Evolutionary conservation across 2,329 filamentous ascomycete species (phyloP), one percentile per base, ranked within the genome.

Genomic region (Colletotrichum spaethianum): DNA sequence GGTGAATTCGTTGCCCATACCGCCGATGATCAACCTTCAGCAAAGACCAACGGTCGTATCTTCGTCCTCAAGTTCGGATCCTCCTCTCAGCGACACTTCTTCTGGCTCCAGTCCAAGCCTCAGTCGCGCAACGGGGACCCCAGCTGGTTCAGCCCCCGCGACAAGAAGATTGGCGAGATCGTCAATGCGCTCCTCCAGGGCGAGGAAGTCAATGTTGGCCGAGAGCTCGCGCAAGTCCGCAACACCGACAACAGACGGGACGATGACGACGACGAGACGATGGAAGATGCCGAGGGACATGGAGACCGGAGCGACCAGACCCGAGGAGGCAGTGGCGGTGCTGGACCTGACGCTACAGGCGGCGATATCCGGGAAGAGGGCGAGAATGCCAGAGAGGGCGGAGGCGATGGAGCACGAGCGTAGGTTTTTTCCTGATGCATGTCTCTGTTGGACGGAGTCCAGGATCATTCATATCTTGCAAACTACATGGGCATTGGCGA

Each of bases 351-450:
- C 82, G 95, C 95, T 64, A 98, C 95, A 3, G 96, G 96, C 68
- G 96, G 95, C 75, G 96, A 99, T 81, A 86, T 98, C 77, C 91
- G 95, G 83, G 92, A 97, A 82, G 96, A 98, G 83, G 96, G 96
- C 70, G 91, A 94, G 82, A 92, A 91, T 76, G 91, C 96, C 75
- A 90, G 97, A 85, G 95, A 98, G 83, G 96, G 96, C 73, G 96
- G 97, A 81, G 94, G 94, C 77, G 96, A 98, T 84, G 96, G 97
- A 80, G 97, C 94, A 85, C 92, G 96, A 98, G 96, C 96, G 96
- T 99, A 98, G 96, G 97, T 99, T 52, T 16, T 50, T 57, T 71
- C 57, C 70, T 62, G 23, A 66, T 71, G 70, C 70, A 73, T 66
- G 48, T 57, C 42, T 65, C 40, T 70, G 11, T 38, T 53, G 40